Conservation (phyloP, 1,284 basidiomycete genomes). For the Laetiporus sulphureus region DNA sequence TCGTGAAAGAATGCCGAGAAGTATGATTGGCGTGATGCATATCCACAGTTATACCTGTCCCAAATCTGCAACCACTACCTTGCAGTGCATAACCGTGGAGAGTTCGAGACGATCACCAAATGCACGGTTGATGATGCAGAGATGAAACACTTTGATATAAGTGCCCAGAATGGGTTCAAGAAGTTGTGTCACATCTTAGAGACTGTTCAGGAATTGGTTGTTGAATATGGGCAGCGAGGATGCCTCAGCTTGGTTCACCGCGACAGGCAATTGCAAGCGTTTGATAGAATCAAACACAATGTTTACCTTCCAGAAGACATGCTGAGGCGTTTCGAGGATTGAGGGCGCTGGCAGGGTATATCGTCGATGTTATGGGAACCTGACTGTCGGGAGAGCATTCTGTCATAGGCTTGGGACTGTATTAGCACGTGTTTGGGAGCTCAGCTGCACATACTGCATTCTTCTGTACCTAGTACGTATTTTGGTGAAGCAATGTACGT, state of each 20-base stretch:
- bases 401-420: no score
- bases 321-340: slow-evolving; percentile 30
- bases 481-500: no score
- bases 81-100: slow-evolving; percentile 40
- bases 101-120: slow-evolving; percentile 37
- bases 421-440: no score
- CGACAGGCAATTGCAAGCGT: slow-evolving; percentile 34
- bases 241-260: slow-evolving; percentile 40
- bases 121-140: slow-evolving; percentile 31
- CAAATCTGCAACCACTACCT: slow-evolving; percentile 46
- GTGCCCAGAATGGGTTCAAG: slow-evolving; percentile 31
- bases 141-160: slow-evolving; percentile 23
- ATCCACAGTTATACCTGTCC: slow-evolving; percentile 48
- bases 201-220: slow-evolving; percentile 34
- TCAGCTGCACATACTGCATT: no score
- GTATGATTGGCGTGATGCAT: slow-evolving; percentile 39
- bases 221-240: slow-evolving; percentile 35
- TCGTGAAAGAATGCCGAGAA: slow-evolving; percentile 23
- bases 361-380: no score
- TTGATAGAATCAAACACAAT: slow-evolving; percentile 30
- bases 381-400: no score
- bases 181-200: slow-evolving; percentile 34
- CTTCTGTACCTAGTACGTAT: no score
- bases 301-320: slow-evolving; percentile 36
- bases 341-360: no score